Percentiles rank a stretch among this genome's conserved stretches.
Conservation (phyloP, 2,329 filamentous ascomycete genomes). For the Pseudogymnoascus sp. region DNA sequence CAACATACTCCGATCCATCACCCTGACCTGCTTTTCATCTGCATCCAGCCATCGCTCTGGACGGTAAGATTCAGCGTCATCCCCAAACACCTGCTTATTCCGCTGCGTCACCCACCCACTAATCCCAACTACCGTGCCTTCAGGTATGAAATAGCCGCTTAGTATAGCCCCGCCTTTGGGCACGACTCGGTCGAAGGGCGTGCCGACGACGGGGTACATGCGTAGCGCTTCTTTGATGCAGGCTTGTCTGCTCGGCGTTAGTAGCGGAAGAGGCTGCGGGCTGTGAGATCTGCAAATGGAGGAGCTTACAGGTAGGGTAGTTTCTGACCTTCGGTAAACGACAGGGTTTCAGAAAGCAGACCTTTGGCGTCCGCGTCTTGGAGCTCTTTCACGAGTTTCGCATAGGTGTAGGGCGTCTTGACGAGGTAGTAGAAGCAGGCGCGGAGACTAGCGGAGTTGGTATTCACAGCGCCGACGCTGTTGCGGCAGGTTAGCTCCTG, state of each 20-base stretch:
- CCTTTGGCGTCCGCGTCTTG: slow-evolving; percentile 19
- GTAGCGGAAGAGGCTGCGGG: neutral
- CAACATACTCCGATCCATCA: neutral
- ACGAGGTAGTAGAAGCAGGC: no score
- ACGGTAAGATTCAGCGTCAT: slow-evolving; percentile 14
- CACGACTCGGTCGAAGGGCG: neutral
- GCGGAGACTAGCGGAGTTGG: slow-evolving; percentile 30
- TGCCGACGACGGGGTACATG: slow-evolving; percentile 3
- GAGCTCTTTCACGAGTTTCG: slow-evolving; percentile 34
- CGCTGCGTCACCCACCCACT: slow-evolving; percentile 11
- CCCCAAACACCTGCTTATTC: slow-evolving; percentile 12
- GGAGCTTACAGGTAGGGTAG: slow-evolving; percentile 35
- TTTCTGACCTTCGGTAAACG: slow-evolving; percentile 25
- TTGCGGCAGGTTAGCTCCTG: neutral
- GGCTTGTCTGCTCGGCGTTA: neutral
- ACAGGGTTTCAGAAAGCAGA: slow-evolving; percentile 14
- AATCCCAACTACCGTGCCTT: slow-evolving; percentile 7
- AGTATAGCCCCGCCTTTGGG: slow-evolving; percentile 8
- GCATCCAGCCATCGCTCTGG: slow-evolving; percentile 15
- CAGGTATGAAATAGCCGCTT: slow-evolving; percentile 1
- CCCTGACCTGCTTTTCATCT: slow-evolving; percentile 6
- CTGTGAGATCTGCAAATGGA: neutral
- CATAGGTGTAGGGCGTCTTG: slow-evolving; percentile 22
- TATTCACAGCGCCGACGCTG: slow-evolving; percentile 19
- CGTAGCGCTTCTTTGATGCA: slow-evolving; percentile 28